Evolutionary conservation across 345 rosid genomes (phyloP).

Genomic region (Triadica sebifera): DNA sequence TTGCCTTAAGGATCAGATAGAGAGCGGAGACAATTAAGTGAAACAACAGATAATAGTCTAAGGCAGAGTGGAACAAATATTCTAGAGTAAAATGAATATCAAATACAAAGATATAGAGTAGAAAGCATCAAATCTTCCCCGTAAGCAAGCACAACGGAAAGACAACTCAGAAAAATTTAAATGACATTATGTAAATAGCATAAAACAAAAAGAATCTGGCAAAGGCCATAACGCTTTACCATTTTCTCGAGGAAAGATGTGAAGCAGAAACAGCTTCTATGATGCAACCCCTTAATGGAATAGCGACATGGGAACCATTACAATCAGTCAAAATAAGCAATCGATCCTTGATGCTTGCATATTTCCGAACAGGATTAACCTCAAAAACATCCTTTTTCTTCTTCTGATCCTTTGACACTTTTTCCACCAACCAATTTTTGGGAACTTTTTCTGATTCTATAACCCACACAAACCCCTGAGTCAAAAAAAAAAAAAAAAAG

Average conservation of each 20-base stretch:
- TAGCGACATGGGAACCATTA: conserved; percentile 42
- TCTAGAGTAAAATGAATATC: not conserved
- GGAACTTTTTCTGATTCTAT: conserved; percentile 63
- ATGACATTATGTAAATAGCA: not conserved
- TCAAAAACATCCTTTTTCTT: conserved; percentile 54
- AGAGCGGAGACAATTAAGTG: too few relatives aligned
- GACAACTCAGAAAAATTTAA: not conserved
- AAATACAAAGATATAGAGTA: not conserved
- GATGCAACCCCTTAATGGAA: conserved; percentile 56
- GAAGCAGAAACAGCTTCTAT: conserved; percentile 86
- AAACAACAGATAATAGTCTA: too few relatives aligned
- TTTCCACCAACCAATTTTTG: conserved; percentile 40
- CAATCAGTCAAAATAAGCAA: conserved; percentile 49
- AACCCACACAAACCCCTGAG: conserved; percentile 85
- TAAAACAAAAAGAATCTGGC: not conserved
- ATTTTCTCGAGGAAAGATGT: conserved; percentile 61
- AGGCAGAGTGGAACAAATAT: too few relatives aligned
- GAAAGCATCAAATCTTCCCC: not conserved
- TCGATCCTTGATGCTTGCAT: conserved; percentile 55
- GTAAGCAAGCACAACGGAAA: not conserved
- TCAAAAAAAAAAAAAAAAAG: not conserved
- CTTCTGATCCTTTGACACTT: conserved; percentile 54
- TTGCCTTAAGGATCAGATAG: too few relatives aligned
- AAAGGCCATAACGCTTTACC: conserved; percentile 40
- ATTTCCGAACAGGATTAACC: conserved; percentile 59